Evolutionary conservation across 495 filamentous ascomycete species (phyloP).

Genomic region (Penicillium chermesinum): DNA sequence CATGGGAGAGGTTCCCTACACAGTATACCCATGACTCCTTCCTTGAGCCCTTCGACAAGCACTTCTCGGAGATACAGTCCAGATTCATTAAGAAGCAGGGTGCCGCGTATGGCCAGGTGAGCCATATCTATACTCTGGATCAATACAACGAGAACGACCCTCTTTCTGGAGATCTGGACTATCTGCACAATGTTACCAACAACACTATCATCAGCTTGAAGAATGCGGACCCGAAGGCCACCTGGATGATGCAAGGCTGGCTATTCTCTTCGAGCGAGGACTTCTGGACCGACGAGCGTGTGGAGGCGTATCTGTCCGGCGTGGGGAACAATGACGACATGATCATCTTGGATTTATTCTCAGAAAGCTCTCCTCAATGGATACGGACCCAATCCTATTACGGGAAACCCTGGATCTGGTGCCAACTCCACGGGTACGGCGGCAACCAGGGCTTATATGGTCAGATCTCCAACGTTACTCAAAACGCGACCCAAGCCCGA

Average conservation of each 20-base stretch:
- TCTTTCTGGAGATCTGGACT: conserved; percentile 40
- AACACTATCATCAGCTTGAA: conserved; percentile 44
- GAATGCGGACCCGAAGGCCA: conserved; percentile 41
- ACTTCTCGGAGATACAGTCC: conserved; percentile 41
- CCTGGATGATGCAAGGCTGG: conserved; percentile 56
- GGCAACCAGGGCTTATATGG: conserved; percentile 50
- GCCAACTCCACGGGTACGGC: conserved; percentile 46
- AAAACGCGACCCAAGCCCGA: conserved; percentile 42
- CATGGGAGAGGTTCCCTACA: conserved; percentile 39
- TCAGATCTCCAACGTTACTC: conserved; percentile 45
- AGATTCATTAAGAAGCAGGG: conserved; percentile 47
- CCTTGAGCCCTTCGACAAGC: conserved; percentile 44
- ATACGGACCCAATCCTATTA: conserved; percentile 46
- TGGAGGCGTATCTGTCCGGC: conserved; percentile 47
- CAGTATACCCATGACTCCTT: conserved; percentile 47
- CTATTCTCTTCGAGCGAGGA: conserved; percentile 39
- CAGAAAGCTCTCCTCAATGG: conserved; percentile 48
- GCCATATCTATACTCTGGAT: conserved; percentile 47
- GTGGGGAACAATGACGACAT: conserved; percentile 42
- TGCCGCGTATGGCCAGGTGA: conserved; percentile 46
- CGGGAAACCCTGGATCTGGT: conserved; percentile 53
- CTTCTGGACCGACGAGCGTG: conserved; percentile 48
- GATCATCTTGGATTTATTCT: conserved; percentile 49
- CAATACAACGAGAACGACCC: conserved; percentile 53
- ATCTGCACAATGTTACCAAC: conserved; percentile 43